phyloP scores from a whole-genome alignment of 106 monocot genomes.

The Agapanthus africanus region DNA sequence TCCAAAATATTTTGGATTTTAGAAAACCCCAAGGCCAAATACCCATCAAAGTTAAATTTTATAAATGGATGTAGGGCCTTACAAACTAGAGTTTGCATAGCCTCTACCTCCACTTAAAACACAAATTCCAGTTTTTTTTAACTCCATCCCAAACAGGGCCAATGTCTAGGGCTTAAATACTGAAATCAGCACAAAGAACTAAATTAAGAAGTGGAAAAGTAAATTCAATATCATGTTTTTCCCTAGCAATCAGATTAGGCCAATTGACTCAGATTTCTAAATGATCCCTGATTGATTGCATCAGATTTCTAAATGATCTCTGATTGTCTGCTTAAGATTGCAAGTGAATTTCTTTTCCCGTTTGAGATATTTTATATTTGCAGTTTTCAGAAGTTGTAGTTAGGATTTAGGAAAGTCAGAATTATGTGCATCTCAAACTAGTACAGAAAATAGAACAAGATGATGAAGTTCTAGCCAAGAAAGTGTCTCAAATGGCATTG shows the following conservation, averaged over 20 bases:
- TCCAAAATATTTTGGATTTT: too few relatives aligned
- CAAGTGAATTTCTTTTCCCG: not conserved
- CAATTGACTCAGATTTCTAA: too few relatives aligned
- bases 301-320: not conserved
- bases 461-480: too few relatives aligned
- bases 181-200: not conserved
- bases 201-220: not conserved
- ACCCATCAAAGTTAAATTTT: too few relatives aligned
- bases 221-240: not conserved
- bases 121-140: too few relatives aligned
- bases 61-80: too few relatives aligned
- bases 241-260: not conserved
- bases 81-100: too few relatives aligned
- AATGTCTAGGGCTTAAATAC: not conserved
- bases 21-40: too few relatives aligned
- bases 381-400: not conserved
- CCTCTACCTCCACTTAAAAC: too few relatives aligned
- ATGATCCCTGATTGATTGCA: too few relatives aligned
- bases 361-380: not conserved
- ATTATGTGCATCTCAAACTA: conserved; percentile 4
- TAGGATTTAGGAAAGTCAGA: not conserved
- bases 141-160: too few relatives aligned
- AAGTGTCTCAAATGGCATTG: not conserved
- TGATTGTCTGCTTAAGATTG: not conserved
- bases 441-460: too few relatives aligned